These are phyloP conservation scores for Rhododendron ovatum DNA, from an alignment of 148 eudicot species.

Conservation along the genomic window DNA sequence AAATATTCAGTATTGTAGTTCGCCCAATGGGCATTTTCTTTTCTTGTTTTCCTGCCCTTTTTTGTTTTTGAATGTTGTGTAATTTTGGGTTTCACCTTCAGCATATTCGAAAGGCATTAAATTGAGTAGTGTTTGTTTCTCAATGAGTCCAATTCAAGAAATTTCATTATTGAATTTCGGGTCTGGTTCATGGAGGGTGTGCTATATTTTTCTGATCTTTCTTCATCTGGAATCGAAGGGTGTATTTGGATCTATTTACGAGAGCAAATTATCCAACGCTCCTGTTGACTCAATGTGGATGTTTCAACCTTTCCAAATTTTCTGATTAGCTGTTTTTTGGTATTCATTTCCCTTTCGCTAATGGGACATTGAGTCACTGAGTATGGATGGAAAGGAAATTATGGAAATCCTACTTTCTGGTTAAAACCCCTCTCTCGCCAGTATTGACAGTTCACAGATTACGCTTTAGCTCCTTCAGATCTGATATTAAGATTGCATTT, in stretches of 20 bases:
- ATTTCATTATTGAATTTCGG: not conserved
- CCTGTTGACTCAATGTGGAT: not conserved
- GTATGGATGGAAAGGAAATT: no score
- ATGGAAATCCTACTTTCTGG: not conserved
- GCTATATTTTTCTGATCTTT: not conserved
- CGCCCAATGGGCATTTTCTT: not conserved
- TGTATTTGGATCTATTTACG: not conserved
- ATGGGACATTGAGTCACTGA: no score
- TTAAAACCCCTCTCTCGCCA: no score
- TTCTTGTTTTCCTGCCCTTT: not conserved
- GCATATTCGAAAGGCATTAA: not conserved
- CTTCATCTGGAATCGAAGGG: not conserved
- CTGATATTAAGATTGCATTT: no score
- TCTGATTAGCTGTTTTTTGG: no score
- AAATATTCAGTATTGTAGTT: slow-evolving; percentile 2
- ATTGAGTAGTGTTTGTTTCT: not conserved
- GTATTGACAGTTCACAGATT: no score
- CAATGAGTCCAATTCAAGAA: not conserved
- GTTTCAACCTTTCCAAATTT: not conserved
- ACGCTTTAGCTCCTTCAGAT: no score
- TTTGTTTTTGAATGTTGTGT: not conserved
- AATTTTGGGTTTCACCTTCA: not conserved
- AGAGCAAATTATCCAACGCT: not conserved
- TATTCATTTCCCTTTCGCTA: no score
- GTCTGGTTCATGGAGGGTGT: not conserved